Conservation (phyloP, 2,329 filamentous ascomycete species). For the Chaetomium sp. region DNA sequence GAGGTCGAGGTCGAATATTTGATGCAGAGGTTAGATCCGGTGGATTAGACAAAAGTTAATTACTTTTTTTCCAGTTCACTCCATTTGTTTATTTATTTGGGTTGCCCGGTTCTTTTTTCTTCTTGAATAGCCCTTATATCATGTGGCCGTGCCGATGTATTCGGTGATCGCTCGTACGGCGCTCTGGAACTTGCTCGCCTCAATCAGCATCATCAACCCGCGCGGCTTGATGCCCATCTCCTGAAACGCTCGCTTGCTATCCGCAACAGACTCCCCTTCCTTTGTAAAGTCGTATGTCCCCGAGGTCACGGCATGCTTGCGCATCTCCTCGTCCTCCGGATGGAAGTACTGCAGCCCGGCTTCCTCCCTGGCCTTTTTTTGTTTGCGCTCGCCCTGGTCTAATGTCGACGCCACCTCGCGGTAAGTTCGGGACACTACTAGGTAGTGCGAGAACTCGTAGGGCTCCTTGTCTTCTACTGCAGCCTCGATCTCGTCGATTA, state of each 20-base stretch:
- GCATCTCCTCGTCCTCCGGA: slow-evolving; percentile 85
- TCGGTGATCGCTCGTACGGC: slow-evolving; percentile 71
- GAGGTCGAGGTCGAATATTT: slow-evolving; percentile 96
- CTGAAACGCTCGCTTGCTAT: slow-evolving; percentile 91
- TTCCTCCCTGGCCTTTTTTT: slow-evolving; percentile 53
- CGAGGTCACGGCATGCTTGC: slow-evolving; percentile 64
- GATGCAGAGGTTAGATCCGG: slow-evolving; percentile 72
- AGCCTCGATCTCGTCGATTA: slow-evolving; percentile 82
- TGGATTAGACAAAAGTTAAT: slow-evolving; percentile 20
- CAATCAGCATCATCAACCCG: slow-evolving; percentile 81
- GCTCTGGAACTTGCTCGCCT: slow-evolving; percentile 66
- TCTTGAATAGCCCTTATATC: slow-evolving; percentile 6
- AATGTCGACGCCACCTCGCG: slow-evolving; percentile 77
- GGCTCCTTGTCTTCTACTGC: slow-evolving; percentile 87
- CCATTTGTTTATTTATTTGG: background rate
- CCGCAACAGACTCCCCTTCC: slow-evolving; percentile 72
- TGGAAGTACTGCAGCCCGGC: slow-evolving; percentile 82
- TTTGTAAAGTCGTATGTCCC: slow-evolving; percentile 74
- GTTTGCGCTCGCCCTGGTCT: slow-evolving; percentile 63
- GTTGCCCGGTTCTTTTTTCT: background rate
- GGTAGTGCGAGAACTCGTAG: slow-evolving; percentile 87
- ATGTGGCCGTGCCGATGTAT: slow-evolving; percentile 50
- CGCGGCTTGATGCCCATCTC: slow-evolving; percentile 81
- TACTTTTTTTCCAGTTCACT: background rate
- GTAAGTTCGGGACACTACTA: slow-evolving; percentile 90